Evolutionary conservation across 2,329 filamentous ascomycete genomes (phyloP), one percentile per base, ranked within the genome.

Genomic region (Botrytis medusae): DNA sequence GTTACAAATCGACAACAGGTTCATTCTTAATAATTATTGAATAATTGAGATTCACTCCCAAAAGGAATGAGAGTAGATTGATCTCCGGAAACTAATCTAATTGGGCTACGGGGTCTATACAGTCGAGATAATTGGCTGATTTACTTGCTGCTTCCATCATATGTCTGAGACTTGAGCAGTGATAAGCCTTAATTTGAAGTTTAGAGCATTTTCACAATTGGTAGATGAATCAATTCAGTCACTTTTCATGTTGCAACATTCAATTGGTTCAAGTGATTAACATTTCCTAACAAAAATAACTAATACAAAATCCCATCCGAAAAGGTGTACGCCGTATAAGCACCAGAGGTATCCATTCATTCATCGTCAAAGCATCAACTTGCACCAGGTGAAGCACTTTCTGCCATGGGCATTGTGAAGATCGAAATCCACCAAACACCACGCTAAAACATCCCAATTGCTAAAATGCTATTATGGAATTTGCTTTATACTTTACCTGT

Each of bases 371-470:
- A 79, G 77, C 77, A 77, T 79, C 70, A 75, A 78, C 72, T 78
- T 77, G 82, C 81, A 81, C 81, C 79, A 80, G 80, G 78, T 80
- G 79, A 80, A 81, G 79, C 80, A 81, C 85, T 86, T 86, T 85
- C 81, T 83, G 83, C 84, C 84, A 84, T 84, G 83, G 82, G 83
- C 82, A 82, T 80, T 80, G 81, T 82, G 80, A 77, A 69, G 80
- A 74, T 73, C 79, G 82, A 81, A 81, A 81, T 73, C 80, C 78
- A 82, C 81, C 80, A 81, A 85, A 87, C 86, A 83, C 87, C 87
- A 83, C 83, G 86, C 86, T 88, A 80, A 83, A 82, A 81, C 70
- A 72, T 72, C 79, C 81, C 82, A 82, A 83, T 81, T 80, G 80
- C 83, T 81, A 85, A 72, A 51, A 82, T 82, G 81, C 82, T 81